A percentile compares a stretch with the other conserved stretches of the same genome.
Conservation (phyloP, 2,329 filamentous ascomycete species). For the Stagonosporopsis cucurbitacearum region DNA sequence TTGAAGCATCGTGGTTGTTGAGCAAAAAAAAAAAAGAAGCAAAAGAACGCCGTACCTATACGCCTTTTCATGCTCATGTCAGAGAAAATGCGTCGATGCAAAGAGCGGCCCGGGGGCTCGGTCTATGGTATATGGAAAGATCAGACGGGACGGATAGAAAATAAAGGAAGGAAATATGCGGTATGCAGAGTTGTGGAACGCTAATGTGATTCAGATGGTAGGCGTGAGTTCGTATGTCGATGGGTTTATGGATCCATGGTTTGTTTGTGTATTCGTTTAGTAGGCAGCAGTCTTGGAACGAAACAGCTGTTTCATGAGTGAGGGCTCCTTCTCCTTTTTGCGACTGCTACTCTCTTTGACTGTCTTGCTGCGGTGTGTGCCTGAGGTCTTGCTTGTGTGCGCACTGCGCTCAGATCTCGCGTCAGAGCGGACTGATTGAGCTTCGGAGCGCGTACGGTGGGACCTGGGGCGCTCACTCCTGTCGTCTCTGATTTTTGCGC, state of each 20-base stretch:
- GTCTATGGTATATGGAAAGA: constrained; percentile 16
- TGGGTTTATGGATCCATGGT: too few species aligned
- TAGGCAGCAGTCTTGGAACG: constrained; percentile 37
- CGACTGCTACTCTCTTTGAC: constrained; percentile 37
- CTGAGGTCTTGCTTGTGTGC: constrained; percentile 38
- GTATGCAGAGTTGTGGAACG: constrained; percentile 11
- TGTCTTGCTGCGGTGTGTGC: constrained; percentile 30
- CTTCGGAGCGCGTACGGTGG: constrained; percentile 28
- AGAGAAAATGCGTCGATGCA: constrained; percentile 1
- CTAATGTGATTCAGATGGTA: neutral
- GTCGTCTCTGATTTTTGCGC: constrained; percentile 29
- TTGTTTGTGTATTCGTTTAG: constrained; percentile 5
- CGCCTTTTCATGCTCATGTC: neutral
- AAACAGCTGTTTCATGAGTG: constrained; percentile 53
- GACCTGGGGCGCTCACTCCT: constrained; percentile 33
- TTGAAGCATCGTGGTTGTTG: neutral
- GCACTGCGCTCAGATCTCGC: constrained; percentile 35
- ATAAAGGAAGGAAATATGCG: neutral
- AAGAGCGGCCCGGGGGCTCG: constrained; percentile 1
- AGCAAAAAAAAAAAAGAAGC: neutral
- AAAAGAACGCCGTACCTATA: neutral
- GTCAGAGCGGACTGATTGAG: constrained; percentile 33
- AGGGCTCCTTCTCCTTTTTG: constrained; percentile 52
- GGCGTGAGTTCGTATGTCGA: neutral
- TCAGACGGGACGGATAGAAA: neutral